Base-by-base conservation (phyloP, 345 rosid species). In the Noccaea caerulescens region DNA sequence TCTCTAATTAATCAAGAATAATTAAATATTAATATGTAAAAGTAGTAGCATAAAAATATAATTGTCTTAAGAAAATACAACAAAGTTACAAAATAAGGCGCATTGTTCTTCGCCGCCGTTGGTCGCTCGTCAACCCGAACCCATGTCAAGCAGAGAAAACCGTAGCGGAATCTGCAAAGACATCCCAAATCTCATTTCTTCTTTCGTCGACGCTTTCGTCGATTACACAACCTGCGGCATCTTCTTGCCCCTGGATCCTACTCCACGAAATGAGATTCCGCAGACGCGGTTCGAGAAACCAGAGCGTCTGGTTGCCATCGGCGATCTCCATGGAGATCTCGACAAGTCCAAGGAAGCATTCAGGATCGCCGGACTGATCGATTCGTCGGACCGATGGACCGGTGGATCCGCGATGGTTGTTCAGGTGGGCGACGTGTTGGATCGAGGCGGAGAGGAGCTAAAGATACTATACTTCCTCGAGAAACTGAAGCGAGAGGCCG, bases 251-350 rank as follows among this genome's bases (percentile, higher is more conserved):
- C 58, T 61, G 4, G 52, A 55, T 46, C 76, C 32, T 13, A 66
- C 37, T 27, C 72, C 80, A 4, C 69, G 46, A 0, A 25, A 69
- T 8, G 68, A 64, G 58, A 66, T 57, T 42, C 61, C 63, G 13
- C 83, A 71, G 30, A 91, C 94, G 4, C 75, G 72, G 47, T 68
- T 76, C 62, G 85, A 95, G 1, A 8, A 76, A 18, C 83, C 91
- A 0, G 76, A 78, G 55, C 94, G 96, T 39, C 83, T 94, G 33
- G 68, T 94, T 43, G 97, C 99, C 37, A 65, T 94, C 41, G 96
- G 97, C 3, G 99, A 91, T 74, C 85, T 94, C 47, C 99, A 93
- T 60, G 97, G 97, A 0, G 97, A 91, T 73, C 78, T 91, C 23
- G 80, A 80, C 3, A 94, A 91, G 80, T 80, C 91, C 13, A 83